A percentile compares a stretch with the other conserved stretches of the same genome.
Conservation (phyloP, 352 stramenopile species). For the Globisporangium carolinianum region DNA sequence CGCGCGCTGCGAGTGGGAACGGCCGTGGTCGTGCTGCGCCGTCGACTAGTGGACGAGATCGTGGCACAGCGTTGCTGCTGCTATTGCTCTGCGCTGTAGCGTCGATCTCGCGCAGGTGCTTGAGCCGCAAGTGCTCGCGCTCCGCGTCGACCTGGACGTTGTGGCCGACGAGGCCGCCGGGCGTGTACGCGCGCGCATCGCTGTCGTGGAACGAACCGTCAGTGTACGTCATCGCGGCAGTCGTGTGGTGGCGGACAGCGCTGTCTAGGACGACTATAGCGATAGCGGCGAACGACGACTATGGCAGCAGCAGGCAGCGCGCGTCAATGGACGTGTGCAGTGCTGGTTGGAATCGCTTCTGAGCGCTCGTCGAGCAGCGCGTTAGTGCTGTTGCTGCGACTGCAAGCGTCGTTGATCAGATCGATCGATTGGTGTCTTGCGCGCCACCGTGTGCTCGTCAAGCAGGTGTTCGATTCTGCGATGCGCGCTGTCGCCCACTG, state of each 20-base stretch:
- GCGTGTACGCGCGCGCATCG: conserved; percentile 2
- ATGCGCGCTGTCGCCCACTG: too few species aligned
- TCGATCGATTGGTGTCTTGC: too few species aligned
- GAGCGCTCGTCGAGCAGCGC: not conserved
- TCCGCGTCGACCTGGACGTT: not conserved
- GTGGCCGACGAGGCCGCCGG: conserved; percentile 2
- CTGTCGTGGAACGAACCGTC: not conserved
- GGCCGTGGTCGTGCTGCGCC: not conserved
- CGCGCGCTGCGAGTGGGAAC: not conserved
- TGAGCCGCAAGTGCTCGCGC: conserved; percentile 5
- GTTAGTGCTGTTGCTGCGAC: not conserved
- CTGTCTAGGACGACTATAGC: not conserved
- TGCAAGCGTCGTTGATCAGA: not conserved
- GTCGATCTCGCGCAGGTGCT: conserved; percentile 3
- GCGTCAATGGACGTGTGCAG: not conserved
- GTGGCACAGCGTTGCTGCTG: conserved; percentile 1
- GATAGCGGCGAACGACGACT: not conserved
- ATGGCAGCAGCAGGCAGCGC: not conserved
- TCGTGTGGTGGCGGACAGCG: too few species aligned
- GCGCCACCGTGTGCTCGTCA: too few species aligned
- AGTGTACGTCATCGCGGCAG: conserved; percentile 4
- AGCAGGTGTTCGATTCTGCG: too few species aligned
- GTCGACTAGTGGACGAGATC: not conserved
- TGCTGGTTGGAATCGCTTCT: not conserved
- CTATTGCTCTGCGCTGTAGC: not conserved